Evolutionary conservation across 177 flowering plant species (phyloP), one percentile per base, ranked within the genome.

Genomic region (Vitis hybrid): DNA sequence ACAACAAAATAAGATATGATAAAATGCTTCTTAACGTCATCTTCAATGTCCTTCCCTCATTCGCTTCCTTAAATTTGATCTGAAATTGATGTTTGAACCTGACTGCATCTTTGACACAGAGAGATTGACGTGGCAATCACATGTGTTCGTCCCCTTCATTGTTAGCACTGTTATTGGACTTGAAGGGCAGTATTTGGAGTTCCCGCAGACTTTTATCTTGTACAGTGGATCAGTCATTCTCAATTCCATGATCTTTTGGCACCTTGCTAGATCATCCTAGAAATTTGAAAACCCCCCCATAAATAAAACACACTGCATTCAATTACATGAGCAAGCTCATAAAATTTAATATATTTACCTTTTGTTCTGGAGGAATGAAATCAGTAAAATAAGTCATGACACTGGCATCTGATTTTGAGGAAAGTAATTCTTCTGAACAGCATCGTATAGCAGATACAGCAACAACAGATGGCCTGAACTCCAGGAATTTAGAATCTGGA

Each of bases 161-260:
- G 69, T 68, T 69, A 88, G 50, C 7, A 85, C 88, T 1, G 86
- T 83, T 12, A 77, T 82, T 2, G 92, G 95, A 64, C 92, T 90
- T 49, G 83, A 76, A 61, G 88, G 87, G 67, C 74, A 67, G 70
- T 52, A 68, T 18, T 50, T 59, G 39, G 58, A 51, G 49, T 45
- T 22, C 18, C 71, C 72, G 19, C 39, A 31, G 13, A 59, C 59
- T 51, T 53, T 53, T 45, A 71, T 48, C 51, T 67, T 67, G 73
- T 70, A 29, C 15, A 70, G 3, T 1, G 77, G 73, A 15, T 80
- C 76, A 15, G 49, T 70, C 66, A 68, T 19, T 52, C 59, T 50
- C 34, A 70, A 76, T 74, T 84, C 80, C 81, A 83, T 81, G 50
- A 79, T 74, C 63, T 69, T 73, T 45, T 75, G 71, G 67, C 92